Percentiles rank a stretch among this genome's conserved stretches.
phyloP scores from a whole-genome alignment of 129 eudicot species.

The Lonicera japonica region DNA sequence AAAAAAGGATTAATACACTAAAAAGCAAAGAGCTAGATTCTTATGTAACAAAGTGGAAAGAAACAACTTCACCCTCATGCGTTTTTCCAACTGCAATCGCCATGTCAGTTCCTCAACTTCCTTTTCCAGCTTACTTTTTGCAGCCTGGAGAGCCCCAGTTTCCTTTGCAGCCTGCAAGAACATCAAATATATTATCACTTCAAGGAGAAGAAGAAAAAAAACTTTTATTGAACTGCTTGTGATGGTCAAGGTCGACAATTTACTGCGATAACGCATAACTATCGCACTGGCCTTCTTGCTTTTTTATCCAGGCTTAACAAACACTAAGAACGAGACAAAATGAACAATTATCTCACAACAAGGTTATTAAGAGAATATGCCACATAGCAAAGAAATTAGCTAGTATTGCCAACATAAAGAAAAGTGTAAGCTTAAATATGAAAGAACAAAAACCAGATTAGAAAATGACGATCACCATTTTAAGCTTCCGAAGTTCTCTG shows the following conservation, averaged over 20 bases:
- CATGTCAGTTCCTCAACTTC: slow-evolving; percentile 61
- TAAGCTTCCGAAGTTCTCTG: slow-evolving; percentile 54
- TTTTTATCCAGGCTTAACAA: background rate
- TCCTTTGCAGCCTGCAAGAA: slow-evolving; percentile 66
- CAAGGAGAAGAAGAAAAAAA: background rate
- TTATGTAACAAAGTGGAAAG: background rate
- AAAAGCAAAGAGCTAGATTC: too few species aligned
- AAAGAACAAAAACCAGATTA: slow-evolving; percentile 12
- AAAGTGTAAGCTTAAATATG: background rate
- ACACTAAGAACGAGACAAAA: background rate
- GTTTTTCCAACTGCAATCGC: slow-evolving; percentile 66
- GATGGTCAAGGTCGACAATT: background rate
- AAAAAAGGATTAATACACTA: background rate
- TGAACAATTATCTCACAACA: background rate
- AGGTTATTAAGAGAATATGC: background rate
- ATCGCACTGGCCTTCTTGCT: background rate
- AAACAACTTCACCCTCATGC: slow-evolving; percentile 42
- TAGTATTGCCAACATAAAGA: background rate
- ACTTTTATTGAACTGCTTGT: background rate
- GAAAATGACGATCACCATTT: slow-evolving; percentile 37
- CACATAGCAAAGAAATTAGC: background rate
- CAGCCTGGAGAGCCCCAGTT: slow-evolving; percentile 59
- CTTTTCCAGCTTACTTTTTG: slow-evolving; percentile 63
- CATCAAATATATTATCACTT: background rate
- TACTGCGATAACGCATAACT: background rate